phyloP scores from a whole-genome alignment of 345 rosid species.

The Ceriops zippeliana region DNA sequence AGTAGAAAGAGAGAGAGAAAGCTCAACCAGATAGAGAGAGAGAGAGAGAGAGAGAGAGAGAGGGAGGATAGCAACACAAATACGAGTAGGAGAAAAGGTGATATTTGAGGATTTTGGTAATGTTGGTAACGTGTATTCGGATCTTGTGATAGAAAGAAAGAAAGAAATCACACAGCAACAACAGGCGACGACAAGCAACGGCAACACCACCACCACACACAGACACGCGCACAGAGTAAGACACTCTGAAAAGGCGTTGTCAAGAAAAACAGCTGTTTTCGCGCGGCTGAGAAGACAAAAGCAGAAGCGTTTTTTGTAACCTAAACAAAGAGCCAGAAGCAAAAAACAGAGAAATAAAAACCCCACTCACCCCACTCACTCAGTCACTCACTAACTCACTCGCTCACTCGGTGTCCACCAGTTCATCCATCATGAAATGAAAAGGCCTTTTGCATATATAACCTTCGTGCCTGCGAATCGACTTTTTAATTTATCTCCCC shows the following conservation, averaged over 20 bases:
- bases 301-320: constrained; percentile 40
- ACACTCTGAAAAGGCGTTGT: constrained; percentile 19
- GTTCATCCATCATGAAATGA: constrained; percentile 7
- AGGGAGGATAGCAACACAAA: constrained; percentile 5
- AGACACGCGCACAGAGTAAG: background rate
- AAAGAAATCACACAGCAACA: background rate
- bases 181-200: background rate
- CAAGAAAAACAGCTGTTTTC: constrained; percentile 21
- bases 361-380: background rate
- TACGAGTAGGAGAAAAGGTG: constrained; percentile 19
- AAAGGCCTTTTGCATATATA: constrained; percentile 24
- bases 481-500: background rate
- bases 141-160: background rate
- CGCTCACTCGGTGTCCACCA: background rate
- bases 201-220: constrained; percentile 3
- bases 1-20: constrained; percentile 12
- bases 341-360: background rate
- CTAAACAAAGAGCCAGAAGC: constrained; percentile 17
- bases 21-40: background rate
- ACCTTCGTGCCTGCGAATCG: constrained; percentile 19
- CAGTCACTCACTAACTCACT: background rate
- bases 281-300: constrained; percentile 23
- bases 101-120: constrained; percentile 31
- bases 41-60: constrained; percentile 5
- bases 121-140: constrained; percentile 28